Base-by-base conservation (phyloP, 1,284 basidiomycete genomes). In the Volvariella surrecta region DNA sequence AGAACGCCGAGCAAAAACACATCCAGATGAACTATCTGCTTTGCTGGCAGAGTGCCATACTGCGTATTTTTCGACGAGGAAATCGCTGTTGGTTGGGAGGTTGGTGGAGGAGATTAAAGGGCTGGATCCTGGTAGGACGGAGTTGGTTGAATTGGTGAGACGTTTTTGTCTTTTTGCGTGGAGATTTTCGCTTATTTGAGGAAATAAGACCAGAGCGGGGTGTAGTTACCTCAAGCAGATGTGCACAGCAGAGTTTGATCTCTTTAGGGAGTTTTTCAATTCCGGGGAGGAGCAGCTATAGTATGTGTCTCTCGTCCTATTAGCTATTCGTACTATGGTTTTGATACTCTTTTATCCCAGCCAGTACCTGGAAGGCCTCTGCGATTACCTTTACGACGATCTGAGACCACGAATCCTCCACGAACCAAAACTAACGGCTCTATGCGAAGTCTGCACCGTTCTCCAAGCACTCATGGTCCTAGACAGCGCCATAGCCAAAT, bases 361-460 rank as follows among this genome's bases (percentile, higher is more conserved):
- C 54, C 73, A 78, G 46, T 96, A 89, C 62, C 73, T 96, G 17
- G 92, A 95, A 64, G 80, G 74, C 3, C 71, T 97, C 0, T 96
- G 91, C 54, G 93, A 96, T 63, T 79, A 91, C 54, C 76, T 96
- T 18, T 95, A 93, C 57, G 93, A 96, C 60, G 88, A 93, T 52
- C 76, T 96, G 2, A 83, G 93, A 1, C 93, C 93, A 3, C 81
- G 91, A 4, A 95, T 96, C 51, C 73, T 96, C 1, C 92, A 96
- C 54, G 93, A 96, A 58, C 82, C 83, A 0, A 79, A 83, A 3
- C 76, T 97, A 38, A 83, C 83, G 1, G 81, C 82, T 0, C 77
- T 97, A 1, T 93, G 91, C 56, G 88, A 93, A 61, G 87, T 96
- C 21, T 96, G 92, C 67, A 95, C 89, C 0, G 89, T 96, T 16